These are phyloP conservation scores for Chlamydomonas asymmetrica DNA, from an alignment of 139 green algal genomes.

Conservation along the genomic window DNA sequence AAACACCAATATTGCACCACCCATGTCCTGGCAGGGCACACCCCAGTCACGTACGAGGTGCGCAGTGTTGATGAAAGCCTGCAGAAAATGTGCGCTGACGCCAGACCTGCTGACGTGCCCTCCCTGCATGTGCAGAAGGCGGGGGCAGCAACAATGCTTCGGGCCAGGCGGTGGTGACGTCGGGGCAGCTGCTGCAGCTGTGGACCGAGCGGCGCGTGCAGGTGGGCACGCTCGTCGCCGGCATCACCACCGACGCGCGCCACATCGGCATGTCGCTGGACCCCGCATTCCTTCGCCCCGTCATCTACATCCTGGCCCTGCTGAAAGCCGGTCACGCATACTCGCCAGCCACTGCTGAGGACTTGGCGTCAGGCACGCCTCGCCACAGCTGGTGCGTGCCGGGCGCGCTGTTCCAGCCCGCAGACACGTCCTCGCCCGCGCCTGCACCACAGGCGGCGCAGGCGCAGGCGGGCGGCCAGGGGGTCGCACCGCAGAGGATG, in stretches of 20 bases:
- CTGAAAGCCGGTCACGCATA: slow-evolving; percentile 1
- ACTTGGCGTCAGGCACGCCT: background rate
- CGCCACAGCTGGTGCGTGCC: slow-evolving; percentile 14
- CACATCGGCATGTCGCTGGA: background rate
- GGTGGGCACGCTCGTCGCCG: slow-evolving; percentile 10
- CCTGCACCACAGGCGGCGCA: background rate
- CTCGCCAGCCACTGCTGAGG: background rate
- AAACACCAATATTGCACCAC: too few relatives aligned
- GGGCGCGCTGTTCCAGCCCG: slow-evolving; percentile 1
- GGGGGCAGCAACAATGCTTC: too few relatives aligned
- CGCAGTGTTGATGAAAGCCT: too few relatives aligned
- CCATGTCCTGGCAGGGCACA: too few relatives aligned
- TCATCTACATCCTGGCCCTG: slow-evolving; percentile 5
- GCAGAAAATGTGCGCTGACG: too few relatives aligned
- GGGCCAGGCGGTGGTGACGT: too few relatives aligned
- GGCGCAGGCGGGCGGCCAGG: background rate
- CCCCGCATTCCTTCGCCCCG: slow-evolving; percentile 13
- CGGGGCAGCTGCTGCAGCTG: background rate
- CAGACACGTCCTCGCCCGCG: background rate
- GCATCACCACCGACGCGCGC: background rate
- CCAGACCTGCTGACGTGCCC: too few relatives aligned
- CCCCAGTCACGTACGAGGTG: too few relatives aligned
- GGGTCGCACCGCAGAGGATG: background rate
- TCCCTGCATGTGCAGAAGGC: too few relatives aligned
- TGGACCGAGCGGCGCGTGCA: slow-evolving; percentile 8